phyloP scores from a whole-genome alignment of 108 stramenopile species.

The Cyclotella kingstonii region DNA sequence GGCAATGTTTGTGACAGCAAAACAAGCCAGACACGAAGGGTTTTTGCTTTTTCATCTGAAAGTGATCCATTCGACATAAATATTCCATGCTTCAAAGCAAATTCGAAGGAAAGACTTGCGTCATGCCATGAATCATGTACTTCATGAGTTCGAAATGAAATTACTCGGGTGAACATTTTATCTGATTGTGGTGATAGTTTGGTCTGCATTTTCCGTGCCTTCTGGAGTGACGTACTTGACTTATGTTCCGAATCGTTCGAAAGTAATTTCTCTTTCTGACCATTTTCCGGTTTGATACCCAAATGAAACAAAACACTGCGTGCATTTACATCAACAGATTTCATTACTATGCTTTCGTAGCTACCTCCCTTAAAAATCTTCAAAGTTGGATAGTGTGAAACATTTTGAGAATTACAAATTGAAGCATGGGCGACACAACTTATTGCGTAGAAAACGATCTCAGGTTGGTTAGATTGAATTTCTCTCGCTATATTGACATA shows the following conservation, averaged over 20 bases:
- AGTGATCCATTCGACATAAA: constrained; percentile 55
- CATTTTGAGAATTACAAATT: constrained; percentile 54
- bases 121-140: constrained; percentile 64
- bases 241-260: constrained; percentile 1
- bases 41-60: constrained; percentile 25
- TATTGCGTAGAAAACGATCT: constrained; percentile 71
- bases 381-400: constrained; percentile 52
- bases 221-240: no score
- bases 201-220: no score
- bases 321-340: constrained; percentile 35
- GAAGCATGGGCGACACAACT: constrained; percentile 60
- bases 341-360: constrained; percentile 16
- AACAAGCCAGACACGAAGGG: constrained; percentile 57
- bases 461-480: constrained; percentile 22
- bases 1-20: constrained; percentile 55
- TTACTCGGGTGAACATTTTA: constrained; percentile 13
- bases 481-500: constrained; percentile 58
- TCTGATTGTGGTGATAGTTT: no score
- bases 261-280: no score
- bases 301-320: constrained; percentile 29
- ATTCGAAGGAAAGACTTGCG: constrained; percentile 69
- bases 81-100: constrained; percentile 63
- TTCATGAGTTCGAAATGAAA: constrained; percentile 42
- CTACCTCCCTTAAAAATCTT: constrained; percentile 48
- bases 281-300: no score